Evolutionary conservation across 345 rosid species (phyloP).

Genomic region (Diplotaxis tenuifolia): DNA sequence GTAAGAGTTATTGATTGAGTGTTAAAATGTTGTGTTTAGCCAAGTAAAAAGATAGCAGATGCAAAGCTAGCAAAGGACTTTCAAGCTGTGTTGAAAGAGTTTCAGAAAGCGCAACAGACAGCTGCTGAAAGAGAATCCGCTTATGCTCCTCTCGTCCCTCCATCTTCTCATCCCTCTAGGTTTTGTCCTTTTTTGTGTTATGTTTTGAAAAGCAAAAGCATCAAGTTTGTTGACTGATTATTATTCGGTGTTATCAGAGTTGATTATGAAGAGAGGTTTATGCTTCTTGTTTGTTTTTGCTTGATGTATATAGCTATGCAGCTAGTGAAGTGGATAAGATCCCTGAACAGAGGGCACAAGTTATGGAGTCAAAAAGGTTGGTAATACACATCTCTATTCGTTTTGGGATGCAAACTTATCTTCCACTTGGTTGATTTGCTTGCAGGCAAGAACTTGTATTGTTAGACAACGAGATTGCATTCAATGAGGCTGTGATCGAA

Average conservation of each 20-base stretch:
- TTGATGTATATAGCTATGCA: constrained; percentile 45
- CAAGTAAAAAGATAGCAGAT: constrained; percentile 89
- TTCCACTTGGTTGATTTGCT: constrained; percentile 1
- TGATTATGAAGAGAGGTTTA: not conserved
- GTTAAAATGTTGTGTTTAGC: constrained; percentile 41
- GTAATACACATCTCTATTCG: not conserved
- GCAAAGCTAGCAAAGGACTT: constrained; percentile 98
- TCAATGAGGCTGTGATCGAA: constrained; percentile 90
- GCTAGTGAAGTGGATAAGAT: constrained; percentile 22
- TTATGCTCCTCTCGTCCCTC: constrained; percentile 53
- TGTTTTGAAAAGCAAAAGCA: not conserved
- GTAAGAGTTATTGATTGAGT: not conserved
- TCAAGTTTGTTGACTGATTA: not conserved
- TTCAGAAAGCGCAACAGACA: constrained; percentile 92
- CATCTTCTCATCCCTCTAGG: constrained; percentile 38
- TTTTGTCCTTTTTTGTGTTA: too few relatives aligned
- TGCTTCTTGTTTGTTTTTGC: not conserved
- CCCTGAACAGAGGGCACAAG: constrained; percentile 39
- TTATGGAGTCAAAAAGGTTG: constrained; percentile 31
- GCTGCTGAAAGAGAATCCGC: constrained; percentile 95
- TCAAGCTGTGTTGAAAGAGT: constrained; percentile 90
- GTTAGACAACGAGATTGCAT: constrained; percentile 86
- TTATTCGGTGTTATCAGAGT: not conserved
- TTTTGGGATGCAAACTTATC: not conserved
- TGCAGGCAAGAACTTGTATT: constrained; percentile 76